Evolutionary conservation across 164 flowering plant species (phyloP), one percentile per base, ranked within the genome.

Genomic region (Cinnamomum micranthum): DNA sequence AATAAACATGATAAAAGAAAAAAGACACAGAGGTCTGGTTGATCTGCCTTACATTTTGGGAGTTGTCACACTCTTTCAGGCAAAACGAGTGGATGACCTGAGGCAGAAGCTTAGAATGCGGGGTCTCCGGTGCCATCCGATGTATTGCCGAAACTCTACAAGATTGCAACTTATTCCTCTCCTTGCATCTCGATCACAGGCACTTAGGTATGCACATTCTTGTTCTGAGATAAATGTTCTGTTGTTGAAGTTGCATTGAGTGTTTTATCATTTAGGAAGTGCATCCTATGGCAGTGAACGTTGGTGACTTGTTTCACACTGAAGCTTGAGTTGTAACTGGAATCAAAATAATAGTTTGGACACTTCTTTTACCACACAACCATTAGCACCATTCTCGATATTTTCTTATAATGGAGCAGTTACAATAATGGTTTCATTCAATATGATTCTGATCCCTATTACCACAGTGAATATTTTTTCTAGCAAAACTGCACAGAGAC

Each of bases 91-190:
- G 60, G 95, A 95, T 84, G 97, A 93, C 70, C 72, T 93, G 87
- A 86, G 98, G 81, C 99, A 92, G 83, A 95, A 90, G 87, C 92
- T 93, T 35, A 82, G 99, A 77, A 89, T 95, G 95, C 82, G 97
- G 47, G 99, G 98, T 7, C 92, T 93, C 2, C 93, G 99, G n/a
- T 92, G 99, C 82, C 99, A 92, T 84, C 86, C 87, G 27, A 91
- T 93, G 97, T 93, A 91, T 68, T 95, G 98, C 85, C 84, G 98
- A 80, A 93, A 85, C 85, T 86, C 92, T 19, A 90, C 98, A 35
- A 87, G 95, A 76, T 76, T 95, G 86, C 98, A 93, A 82, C 84
- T 84, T 28, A 71, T 95, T 76, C 99, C 99, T 74, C 89, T 95
- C 13, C 92, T 90, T 58, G 99, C 98, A 47, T 95, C 99, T 80